Percentiles rank a stretch among this genome's conserved stretches.
phyloP scores from a whole-genome alignment of 345 rosid species.

The Anastatica hierochuntica region DNA sequence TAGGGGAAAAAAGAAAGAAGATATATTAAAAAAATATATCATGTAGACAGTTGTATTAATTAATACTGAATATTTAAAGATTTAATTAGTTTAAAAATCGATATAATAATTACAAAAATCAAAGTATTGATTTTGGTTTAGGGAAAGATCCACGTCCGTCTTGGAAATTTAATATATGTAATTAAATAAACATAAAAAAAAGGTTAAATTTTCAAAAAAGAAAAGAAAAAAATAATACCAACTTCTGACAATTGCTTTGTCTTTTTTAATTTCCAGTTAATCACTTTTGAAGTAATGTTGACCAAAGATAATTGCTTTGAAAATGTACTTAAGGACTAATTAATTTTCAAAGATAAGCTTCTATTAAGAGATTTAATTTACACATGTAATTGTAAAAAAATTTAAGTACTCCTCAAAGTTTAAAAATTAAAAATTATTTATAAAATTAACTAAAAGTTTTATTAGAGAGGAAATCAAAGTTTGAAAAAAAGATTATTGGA shows the following conservation, averaged over 20 bases:
- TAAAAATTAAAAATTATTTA: too few relatives aligned
- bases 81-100: slow-evolving; percentile 38
- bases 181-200: slow-evolving; percentile 33
- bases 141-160: slow-evolving; percentile 90
- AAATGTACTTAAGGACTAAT: slow-evolving; percentile 35
- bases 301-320: slow-evolving; percentile 26
- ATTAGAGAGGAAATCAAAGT: too few relatives aligned
- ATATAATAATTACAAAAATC: slow-evolving; percentile 59
- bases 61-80: slow-evolving; percentile 22
- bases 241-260: slow-evolving; percentile 51
- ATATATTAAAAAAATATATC: slow-evolving; percentile 7
- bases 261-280: slow-evolving; percentile 25
- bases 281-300: slow-evolving; percentile 28
- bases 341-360: slow-evolving; percentile 8
- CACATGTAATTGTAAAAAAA: too few relatives aligned
- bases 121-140: slow-evolving; percentile 85
- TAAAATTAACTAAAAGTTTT: not conserved
- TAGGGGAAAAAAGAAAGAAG: slow-evolving; percentile 1
- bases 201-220: slow-evolving; percentile 7
- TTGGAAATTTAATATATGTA: slow-evolving; percentile 59
- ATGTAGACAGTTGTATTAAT: slow-evolving; percentile 30
- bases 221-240: slow-evolving; percentile 28
- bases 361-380: too few relatives aligned
- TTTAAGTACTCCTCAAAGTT: too few relatives aligned
- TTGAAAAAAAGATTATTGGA: too few relatives aligned